Percentiles rank a stretch among this genome's conserved stretches.
Evolutionary conservation across 371 early-diverging fungal species (phyloP).

Genomic region (Homolaphlyctis polyrhiza): DNA sequence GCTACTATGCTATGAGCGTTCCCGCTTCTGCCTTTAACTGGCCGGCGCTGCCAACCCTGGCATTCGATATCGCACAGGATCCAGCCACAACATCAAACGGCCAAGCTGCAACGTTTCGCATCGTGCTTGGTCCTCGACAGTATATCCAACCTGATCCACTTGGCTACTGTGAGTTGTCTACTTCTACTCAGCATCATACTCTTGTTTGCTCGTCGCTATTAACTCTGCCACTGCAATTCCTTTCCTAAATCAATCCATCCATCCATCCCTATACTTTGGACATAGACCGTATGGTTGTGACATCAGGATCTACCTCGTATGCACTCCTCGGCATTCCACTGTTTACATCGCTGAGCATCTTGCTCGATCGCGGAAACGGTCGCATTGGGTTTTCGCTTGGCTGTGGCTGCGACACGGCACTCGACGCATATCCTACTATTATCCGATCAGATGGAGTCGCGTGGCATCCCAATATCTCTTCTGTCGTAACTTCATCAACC

Average conservation of each 20-base stretch:
- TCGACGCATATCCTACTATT: background rate
- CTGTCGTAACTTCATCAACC: no score
- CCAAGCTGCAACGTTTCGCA: background rate
- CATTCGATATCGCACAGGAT: background rate
- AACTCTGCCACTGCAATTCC: no score
- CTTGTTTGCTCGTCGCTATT: no score
- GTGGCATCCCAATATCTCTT: no score
- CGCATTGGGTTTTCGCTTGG: background rate
- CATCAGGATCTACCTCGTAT: no score
- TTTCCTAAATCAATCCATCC: no score
- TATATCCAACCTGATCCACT: background rate
- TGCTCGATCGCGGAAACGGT: background rate
- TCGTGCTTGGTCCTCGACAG: constrained; percentile 1
- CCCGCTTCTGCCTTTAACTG: background rate
- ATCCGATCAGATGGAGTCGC: no score
- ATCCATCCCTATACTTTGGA: no score
- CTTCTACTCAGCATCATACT: no score
- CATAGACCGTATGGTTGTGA: no score
- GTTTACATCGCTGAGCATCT: background rate
- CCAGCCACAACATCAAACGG: background rate
- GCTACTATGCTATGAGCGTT: background rate
- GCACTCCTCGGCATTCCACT: background rate
- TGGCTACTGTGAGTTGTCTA: no score
- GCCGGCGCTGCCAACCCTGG: background rate
- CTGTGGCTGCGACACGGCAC: background rate